Evolutionary conservation across 306 rosid species (phyloP), one percentile per base, ranked within the genome.

Genomic region (Pyrus pyrifolia): DNA sequence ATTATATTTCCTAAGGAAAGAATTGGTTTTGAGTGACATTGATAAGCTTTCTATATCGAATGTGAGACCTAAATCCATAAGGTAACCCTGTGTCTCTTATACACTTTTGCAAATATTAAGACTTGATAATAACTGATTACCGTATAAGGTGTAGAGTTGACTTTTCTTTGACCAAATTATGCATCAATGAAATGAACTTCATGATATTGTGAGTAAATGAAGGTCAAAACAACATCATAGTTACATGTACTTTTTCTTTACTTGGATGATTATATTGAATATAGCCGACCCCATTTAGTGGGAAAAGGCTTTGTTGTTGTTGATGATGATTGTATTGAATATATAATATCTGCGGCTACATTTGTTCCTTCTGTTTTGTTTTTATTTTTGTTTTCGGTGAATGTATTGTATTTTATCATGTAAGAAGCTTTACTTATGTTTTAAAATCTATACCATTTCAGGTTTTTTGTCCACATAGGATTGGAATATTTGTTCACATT

Each of bases 41-140:
- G 99, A 95, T 82, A 95, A 88, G 85, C 97, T 95, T 68, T 95
- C 99, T 27, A 92, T 95, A 84, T 92, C 97, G 21, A 95, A 95
- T 83, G 99, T 95, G 75, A 89, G 85, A 7, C 84, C 97, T 15
- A 44, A 82, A 81, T 95, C 99, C 62, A 61, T 84, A 81, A 90
- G 99, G 99, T 90, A 81, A 10, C 55, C 25, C 70, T 61, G 38
- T 69, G 51, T 53, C 25, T 53, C 68, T n/a, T 29, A 19, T 55
- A 30, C 30, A 63, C 68, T 23, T 61, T 2, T 27, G 18, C 31
- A 17, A 4, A 58, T 5, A 10, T 73, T 59, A 10, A 42, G 18
- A 23, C 27, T 73, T 6, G 40, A 40, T 58, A 15, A 38, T 14
- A 60, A 72, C 52, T 22, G 52, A 57, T 27, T 73, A 59, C 25